Base-by-base conservation (phyloP, 1,284 basidiomycete genomes). In the Trichosporon asahii region DNA sequence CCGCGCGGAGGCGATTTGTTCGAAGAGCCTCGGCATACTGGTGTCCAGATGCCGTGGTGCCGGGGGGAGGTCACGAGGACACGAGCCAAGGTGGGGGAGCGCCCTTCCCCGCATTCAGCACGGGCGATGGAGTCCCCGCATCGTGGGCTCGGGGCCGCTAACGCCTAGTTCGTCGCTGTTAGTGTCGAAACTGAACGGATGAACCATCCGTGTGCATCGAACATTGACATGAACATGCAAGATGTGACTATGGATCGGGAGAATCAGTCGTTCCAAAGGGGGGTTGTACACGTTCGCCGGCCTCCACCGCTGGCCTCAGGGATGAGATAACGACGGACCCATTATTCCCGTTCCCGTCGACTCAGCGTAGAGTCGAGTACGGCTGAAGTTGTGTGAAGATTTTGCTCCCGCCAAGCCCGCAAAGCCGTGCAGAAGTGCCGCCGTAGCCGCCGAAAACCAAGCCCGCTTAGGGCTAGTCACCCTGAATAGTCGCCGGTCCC, bases 341-440 rank as follows among this genome's bases (percentile, higher is more conserved):
- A 12, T 33, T n/a, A n/a, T 61, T 61, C 33, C 57, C 57, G 57
- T 12, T 31, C 15, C 55, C 55, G 57, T n/a, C 57, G 3, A 25
- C 27, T 61, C 27, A 5, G 27, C 14, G 27, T 29, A 57, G 25
- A 29, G 55, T 9, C 23, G 35, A 37, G 31, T 37, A 37, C 35
- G 35, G 35, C 11, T 37, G 35, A 37, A 14, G 11, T 37, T 18
- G 53, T 2, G 55, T 44, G 27, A 60, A 31, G 25, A 25, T 61
- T 61, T 61, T 61, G 57, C 27, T 61, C 57, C 57, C 57, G 57
- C 57, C 57, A 61, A 61, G 57, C 57, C 57, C 57, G 57, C 57
- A 15, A 18, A 1, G 23, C 55, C 35, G 35, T 33, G 31, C 35
- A 5, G n/a, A n/a, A 14, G 11, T 37, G 35, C 35, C 35, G 35